phyloP scores from a whole-genome alignment of 2,329 filamentous ascomycete genomes.

The Epichloe scottii region DNA sequence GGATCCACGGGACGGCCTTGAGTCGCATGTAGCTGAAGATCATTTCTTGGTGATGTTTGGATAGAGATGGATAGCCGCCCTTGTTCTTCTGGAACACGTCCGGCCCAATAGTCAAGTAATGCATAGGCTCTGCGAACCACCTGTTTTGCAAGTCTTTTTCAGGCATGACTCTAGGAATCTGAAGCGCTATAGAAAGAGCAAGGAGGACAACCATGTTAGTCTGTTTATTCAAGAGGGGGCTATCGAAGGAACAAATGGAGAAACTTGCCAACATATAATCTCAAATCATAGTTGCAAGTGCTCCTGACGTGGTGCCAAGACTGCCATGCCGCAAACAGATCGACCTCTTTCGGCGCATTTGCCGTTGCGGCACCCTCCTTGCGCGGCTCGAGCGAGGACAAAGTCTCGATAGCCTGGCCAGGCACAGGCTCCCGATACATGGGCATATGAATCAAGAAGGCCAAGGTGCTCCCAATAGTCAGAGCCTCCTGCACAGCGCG shows the following conservation, averaged over 20 bases:
- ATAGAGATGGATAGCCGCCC: conserved; percentile 47
- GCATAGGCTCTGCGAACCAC: conserved; percentile 58
- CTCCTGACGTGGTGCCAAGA: conserved; percentile 82
- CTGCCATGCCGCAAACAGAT: conserved; percentile 78
- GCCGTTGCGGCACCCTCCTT: conserved; percentile 17
- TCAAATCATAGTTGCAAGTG: conserved; percentile 70
- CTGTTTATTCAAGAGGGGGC: no score
- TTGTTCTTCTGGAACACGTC: conserved; percentile 48
- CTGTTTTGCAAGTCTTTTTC: conserved; percentile 48
- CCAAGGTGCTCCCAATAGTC: conserved; percentile 59
- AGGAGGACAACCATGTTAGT: neutral
- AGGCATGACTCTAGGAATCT: conserved; percentile 46
- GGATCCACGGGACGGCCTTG: conserved; percentile 48
- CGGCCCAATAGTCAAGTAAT: conserved; percentile 44
- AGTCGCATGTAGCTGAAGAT: conserved; percentile 52
- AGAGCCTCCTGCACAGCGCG: conserved; percentile 74
- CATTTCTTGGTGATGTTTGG: conserved; percentile 46
- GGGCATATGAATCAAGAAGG: conserved; percentile 68
- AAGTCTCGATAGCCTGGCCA: conserved; percentile 38
- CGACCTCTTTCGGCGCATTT: conserved; percentile 34
- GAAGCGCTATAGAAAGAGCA: conserved; percentile 30
- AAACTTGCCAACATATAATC: conserved; percentile 71
- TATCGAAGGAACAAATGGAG: neutral
- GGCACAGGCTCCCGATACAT: conserved; percentile 64
- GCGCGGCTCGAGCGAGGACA: conserved; percentile 31